phyloP scores from a whole-genome alignment of 306 rosid species.

The Inga oerstediana region DNA sequence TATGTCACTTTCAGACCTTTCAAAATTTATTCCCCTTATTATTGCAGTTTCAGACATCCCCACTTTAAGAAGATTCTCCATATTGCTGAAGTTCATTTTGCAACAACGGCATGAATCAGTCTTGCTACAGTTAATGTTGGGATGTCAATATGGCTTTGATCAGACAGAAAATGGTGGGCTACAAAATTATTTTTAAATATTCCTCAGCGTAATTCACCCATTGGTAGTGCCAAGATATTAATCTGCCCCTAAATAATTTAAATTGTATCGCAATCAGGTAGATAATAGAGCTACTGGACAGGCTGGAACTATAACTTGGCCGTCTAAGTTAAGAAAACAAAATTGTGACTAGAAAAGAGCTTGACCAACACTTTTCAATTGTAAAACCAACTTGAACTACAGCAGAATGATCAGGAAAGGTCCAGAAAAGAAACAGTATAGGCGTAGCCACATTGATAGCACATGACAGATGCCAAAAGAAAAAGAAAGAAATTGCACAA shows the following conservation, averaged over 20 bases:
- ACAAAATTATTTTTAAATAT: neutral
- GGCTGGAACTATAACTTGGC: neutral
- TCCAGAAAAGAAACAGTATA: neutral
- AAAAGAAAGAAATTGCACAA: neutral
- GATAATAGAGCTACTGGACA: neutral
- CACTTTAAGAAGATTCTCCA: neutral
- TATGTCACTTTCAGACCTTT: neutral
- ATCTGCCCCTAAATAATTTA: neutral
- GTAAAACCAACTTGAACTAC: neutral
- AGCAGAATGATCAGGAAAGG: neutral
- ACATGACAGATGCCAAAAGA: neutral
- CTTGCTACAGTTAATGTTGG: neutral
- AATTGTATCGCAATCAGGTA: neutral
- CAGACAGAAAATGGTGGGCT: neutral
- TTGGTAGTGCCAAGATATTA: neutral
- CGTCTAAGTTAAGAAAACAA: neutral
- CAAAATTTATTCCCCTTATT: neutral
- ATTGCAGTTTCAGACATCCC: neutral
- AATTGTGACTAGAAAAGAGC: neutral
- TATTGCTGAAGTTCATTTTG: neutral
- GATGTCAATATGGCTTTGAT: neutral
- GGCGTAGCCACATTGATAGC: neutral
- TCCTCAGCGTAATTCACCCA: neutral
- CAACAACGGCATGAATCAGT: neutral
- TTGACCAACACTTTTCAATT: too few species aligned